Base-by-base conservation (phyloP, 176 grass and related monocot species). In the Metroxylon sagu region DNA sequence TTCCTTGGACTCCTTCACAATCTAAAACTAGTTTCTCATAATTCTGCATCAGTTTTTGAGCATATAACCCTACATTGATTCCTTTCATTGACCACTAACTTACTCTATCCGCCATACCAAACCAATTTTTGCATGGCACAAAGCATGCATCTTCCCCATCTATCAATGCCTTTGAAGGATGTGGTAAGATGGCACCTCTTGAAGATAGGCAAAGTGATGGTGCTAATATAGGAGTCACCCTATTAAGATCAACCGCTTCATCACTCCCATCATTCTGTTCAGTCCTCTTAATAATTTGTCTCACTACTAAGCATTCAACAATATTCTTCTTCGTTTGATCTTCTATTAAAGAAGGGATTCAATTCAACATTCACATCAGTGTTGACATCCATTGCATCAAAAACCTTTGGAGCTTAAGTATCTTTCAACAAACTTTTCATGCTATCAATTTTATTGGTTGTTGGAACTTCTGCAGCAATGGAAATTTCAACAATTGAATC, bases 121-220 rank as follows among this genome's bases (percentile, higher is more conserved):
- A 88, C 93, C 93, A 98, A 31, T 81, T 86, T 0, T 88, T 52
- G 43, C 65, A 56, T 56, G 67, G 53, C 66, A 83, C 76, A 76
- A 98, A 98, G 54, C 85, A 98, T 43, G 87, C 93, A 92, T 98
- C 87, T 76, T 98, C 93, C 26, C 93, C 93, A 70, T 87, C 93
- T 52, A 84, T 85, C 49, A 23, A 60, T 18, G 81, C 81, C 92
- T 97, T 97, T 28, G 92, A 80, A 79, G 92, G 92, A 80, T 97
- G 92, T 50, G 92, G 87, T 78, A 85, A 53, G 51, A 97, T 91
- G 25, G 87, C 78, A 64, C 80, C 92, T 60, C 84, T 80, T 78
- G 92, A 97, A 76, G 78, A 63, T 25, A 97, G 59, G 26, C 77
- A 62, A 60, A 88, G 80, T 59, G 62, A 77, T 54, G 77, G 43